Percentiles rank a stretch among this genome's conserved stretches.
Conservation (phyloP, 2,329 filamentous ascomycete genomes). For the Trichoderma arundinaceum region DNA sequence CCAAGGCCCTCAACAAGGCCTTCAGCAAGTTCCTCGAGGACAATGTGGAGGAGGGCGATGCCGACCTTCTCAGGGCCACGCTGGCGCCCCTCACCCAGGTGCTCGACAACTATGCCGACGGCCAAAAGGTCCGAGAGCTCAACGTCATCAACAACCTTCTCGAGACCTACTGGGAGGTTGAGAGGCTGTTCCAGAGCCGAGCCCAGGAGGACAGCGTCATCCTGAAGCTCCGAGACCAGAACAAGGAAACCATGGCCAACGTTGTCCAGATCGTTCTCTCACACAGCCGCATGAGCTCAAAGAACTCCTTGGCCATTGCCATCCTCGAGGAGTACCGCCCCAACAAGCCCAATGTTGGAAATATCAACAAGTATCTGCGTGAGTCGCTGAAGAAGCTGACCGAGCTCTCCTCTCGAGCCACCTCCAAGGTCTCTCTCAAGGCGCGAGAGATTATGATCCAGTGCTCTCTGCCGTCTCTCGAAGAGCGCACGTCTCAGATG, state of each 20-base stretch:
- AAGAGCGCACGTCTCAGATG: slow-evolving; percentile 95
- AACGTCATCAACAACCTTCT: slow-evolving; percentile 80
- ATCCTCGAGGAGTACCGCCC: slow-evolving; percentile 94
- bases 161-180: slow-evolving; percentile 79
- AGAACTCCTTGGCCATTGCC: slow-evolving; percentile 91
- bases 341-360: slow-evolving; percentile 88
- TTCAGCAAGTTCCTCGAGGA: slow-evolving; percentile 90
- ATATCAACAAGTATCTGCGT: slow-evolving; percentile 86
- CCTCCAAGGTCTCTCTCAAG: slow-evolving; percentile 96
- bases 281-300: slow-evolving; percentile 87
- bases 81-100: slow-evolving; percentile 79
- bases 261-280: slow-evolving; percentile 91
- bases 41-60: slow-evolving; percentile 74
- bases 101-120: slow-evolving; percentile 80
- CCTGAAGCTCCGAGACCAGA: slow-evolving; percentile 89
- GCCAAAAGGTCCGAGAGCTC: slow-evolving; percentile 89
- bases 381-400: slow-evolving; percentile 82
- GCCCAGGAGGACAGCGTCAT: slow-evolving; percentile 94
- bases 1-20: slow-evolving; percentile 82
- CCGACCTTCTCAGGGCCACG: slow-evolving; percentile 72
- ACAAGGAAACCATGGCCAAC: slow-evolving; percentile 87
- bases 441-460: slow-evolving; percentile 97
- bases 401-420: slow-evolving; percentile 78
- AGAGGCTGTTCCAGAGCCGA: slow-evolving; percentile 85
- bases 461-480: slow-evolving; percentile 91